Evolutionary conservation across 345 rosid genomes (phyloP).

Genomic region (Euphorbia peplus): DNA sequence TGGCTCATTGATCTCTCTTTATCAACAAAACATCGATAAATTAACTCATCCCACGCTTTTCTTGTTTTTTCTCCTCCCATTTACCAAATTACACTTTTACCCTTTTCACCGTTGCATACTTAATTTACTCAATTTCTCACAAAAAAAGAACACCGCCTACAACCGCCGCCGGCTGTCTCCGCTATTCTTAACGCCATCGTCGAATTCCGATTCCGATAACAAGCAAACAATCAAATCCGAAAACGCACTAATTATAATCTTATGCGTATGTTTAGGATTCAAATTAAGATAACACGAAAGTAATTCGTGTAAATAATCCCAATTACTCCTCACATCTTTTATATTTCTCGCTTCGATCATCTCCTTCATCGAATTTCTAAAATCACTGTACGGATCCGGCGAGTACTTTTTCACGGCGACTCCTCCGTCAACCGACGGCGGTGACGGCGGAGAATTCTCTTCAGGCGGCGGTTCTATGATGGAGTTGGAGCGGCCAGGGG

Average conservation of each 20-base stretch:
- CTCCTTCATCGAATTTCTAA: slow-evolving; percentile 78
- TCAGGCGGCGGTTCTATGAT: slow-evolving; percentile 61
- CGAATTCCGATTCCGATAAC: slow-evolving; percentile 31
- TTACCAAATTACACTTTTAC: slow-evolving; percentile 14
- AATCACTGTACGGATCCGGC: slow-evolving; percentile 73
- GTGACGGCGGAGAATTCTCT: background rate
- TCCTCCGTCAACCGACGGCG: slow-evolving; percentile 36
- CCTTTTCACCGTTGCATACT: slow-evolving; percentile 9
- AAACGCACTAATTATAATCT: slow-evolving; percentile 69
- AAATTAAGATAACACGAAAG: slow-evolving; percentile 66
- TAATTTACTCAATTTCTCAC: background rate
- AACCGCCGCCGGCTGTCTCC: slow-evolving; percentile 16
- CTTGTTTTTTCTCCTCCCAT: slow-evolving; percentile 33
- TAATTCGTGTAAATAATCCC: slow-evolving; percentile 71
- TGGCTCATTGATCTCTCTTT: background rate
- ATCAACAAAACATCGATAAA: slow-evolving; percentile 27
- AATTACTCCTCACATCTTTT: slow-evolving; percentile 42
- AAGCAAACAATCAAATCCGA: slow-evolving; percentile 56
- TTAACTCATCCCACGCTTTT: slow-evolving; percentile 34
- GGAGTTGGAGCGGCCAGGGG: slow-evolving; percentile 88
- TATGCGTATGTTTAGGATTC: slow-evolving; percentile 69
- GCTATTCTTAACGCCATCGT: slow-evolving; percentile 6
- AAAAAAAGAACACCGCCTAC: background rate
- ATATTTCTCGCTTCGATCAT: slow-evolving; percentile 75
- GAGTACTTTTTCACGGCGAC: slow-evolving; percentile 61